Base-by-base conservation (phyloP, 768 basidiomycete genomes). In the Cubamyces sp. region DNA sequence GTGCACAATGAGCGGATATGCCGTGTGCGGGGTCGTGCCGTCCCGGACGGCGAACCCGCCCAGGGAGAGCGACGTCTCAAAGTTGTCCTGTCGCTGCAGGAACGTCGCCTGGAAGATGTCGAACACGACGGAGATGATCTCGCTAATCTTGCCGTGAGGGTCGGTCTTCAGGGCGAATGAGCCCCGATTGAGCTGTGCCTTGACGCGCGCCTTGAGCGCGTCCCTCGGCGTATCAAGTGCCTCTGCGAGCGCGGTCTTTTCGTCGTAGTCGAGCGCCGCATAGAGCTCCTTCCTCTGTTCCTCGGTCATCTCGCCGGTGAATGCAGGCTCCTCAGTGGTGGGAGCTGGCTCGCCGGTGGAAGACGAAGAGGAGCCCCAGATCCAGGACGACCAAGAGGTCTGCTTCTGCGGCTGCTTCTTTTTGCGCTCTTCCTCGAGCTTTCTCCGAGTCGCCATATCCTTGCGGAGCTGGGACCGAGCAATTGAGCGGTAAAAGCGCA, bases 401-500 rank as follows among this genome's bases (percentile, higher is more conserved):
- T 64, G 64, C 47, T 81, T 79, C 64, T 81, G 76, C 60, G 84
- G 79, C 64, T 81, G 75, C 60, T 81, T 79, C 58, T 82, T 80
- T 70, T 81, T 82, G 69, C 87, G 84, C 54, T 87, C 87, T 69
- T 92, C 90, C 56, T 93, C 82, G 42, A 82, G 74, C 69, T 86
- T 87, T 67, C 83, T 83, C 50, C 80, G 77, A 39, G 88, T 77
- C 2, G 86, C 91, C 21, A 85, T 80, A 68, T 98, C 94, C 73
- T 98, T 94, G 68, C 89, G 87, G 16, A 96, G 79, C 65, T 87
- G 87, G 2, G 94, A 94, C 26, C 92, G 87, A 0, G 94, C 92
- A 62, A 98, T 93, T 3, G 95, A 98, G 34, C 97, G 87, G 77
- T 98, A 99, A 76, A 98, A 97, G 3, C 96, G 88, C 53, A 99